Base-by-base conservation (phyloP, 345 rosid genomes). In the Hibiscus syriacus region DNA sequence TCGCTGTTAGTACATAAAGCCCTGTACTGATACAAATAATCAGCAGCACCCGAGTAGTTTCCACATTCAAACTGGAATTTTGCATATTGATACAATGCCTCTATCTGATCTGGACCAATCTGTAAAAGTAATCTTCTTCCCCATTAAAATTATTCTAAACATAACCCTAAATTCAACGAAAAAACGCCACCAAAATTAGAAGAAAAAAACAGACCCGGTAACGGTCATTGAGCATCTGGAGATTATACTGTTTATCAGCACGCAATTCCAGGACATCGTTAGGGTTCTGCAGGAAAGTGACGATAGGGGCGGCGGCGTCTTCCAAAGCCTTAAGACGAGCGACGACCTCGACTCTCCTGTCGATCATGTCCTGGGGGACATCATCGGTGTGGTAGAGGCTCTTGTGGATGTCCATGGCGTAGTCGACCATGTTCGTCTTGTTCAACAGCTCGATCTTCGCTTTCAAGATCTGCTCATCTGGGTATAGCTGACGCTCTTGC, bases 331-430 rank as follows among this genome's bases (percentile, higher is more conserved):
- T 91, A 36, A 94, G 85, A 68, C 95, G 74, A 0, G 95, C 89
- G 52, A 94, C 99, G 0, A 94, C 98, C 76, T 94, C 98, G 13
- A 74, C 78, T 67, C 98, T 89, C 73, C 98, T 84, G 61, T 94
- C 99, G 70, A 84, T 81, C 96, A 94, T 94, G 59, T 87, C 99
- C 72, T 77, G 91, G 19, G 98, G 97, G 64, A 90, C 97, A 49
- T 91, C 97, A 20, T 87, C 99, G 4, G 95, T 86, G 81, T 78
- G 93, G 81, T 94, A 94, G 56, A 94, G 98, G 67, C 83, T 87
- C 87, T 94, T 94, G 80, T 91, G 92, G 63, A 94, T 94, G 77
- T 94, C 99, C 99, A 94, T 91, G 68, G 98, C 99, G 85, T 94
- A 91, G 73, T 94, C 99, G 30, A 91, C 97, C 98, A 94, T 94